A percentile compares a stretch with the other conserved stretches of the same genome.
Evolutionary conservation across 2,329 filamentous ascomycete genomes (phyloP).

Genomic region (Bimuria novae-zelandiae): DNA sequence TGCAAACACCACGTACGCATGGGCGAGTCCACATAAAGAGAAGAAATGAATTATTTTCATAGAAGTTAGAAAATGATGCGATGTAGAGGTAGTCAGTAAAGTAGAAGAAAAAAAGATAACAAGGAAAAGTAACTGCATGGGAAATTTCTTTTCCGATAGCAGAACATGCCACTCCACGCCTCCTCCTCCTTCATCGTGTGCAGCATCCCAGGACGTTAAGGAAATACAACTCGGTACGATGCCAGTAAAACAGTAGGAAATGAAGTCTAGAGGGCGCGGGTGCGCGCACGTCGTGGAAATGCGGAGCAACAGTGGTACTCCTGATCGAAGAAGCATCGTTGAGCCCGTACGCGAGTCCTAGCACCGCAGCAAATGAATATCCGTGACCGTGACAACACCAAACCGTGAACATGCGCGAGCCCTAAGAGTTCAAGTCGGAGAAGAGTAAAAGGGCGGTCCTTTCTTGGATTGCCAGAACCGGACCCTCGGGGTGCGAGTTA

Average conservation of each 20-base stretch:
- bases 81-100: constrained; percentile 15
- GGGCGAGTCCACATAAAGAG: background rate
- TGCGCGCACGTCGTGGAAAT: too few relatives aligned
- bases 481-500: constrained; percentile 19
- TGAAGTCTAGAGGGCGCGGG: constrained; percentile 16
- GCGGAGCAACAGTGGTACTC: too few relatives aligned
- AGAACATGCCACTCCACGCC: background rate
- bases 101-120: constrained; percentile 1
- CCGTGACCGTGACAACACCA: background rate
- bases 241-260: constrained; percentile 34
- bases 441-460: constrained; percentile 21
- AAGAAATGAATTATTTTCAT: constrained; percentile 38
- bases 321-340: constrained; percentile 11
- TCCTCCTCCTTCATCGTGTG: constrained; percentile 2
- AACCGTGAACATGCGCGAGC: background rate
- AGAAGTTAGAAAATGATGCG: constrained; percentile 28
- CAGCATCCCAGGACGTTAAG: constrained; percentile 24
- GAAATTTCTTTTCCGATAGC: constrained; percentile 21
- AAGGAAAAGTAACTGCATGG: background rate
- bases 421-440: constrained; percentile 9
- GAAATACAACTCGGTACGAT: constrained; percentile 34
- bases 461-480: constrained; percentile 12
- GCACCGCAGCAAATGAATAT: background rate
- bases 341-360: constrained; percentile 28
- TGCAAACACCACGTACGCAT: background rate